Conservation (phyloP, 169 alveolate species). For the Eimeria mitis region DNA sequence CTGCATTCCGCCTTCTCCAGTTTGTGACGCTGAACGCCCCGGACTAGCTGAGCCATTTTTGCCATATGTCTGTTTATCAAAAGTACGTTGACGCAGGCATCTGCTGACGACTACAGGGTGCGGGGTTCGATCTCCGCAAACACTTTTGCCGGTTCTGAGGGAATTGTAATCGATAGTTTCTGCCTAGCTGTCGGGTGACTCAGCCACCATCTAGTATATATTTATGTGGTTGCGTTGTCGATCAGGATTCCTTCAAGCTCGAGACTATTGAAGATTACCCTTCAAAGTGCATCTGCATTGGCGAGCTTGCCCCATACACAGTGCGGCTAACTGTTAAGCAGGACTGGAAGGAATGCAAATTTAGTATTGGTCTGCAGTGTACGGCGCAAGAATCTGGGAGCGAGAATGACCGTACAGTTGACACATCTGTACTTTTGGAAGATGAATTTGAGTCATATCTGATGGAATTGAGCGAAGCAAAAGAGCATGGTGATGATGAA, state of each 20-base stretch:
- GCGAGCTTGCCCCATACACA: slow-evolving; percentile 72
- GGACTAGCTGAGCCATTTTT: slow-evolving; percentile 58
- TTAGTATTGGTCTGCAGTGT: slow-evolving; percentile 52
- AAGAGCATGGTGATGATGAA: not conserved
- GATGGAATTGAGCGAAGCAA: not conserved
- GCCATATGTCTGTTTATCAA: slow-evolving; percentile 42
- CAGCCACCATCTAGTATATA: not conserved
- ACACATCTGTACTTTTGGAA: slow-evolving; percentile 27
- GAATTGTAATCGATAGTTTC: not conserved
- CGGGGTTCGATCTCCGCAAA: not conserved
- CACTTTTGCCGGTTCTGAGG: not conserved
- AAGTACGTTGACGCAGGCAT: not conserved
- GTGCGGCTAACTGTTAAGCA: slow-evolving; percentile 51
- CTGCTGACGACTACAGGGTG: not conserved
- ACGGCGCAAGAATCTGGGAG: slow-evolving; percentile 53
- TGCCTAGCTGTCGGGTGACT: not conserved
- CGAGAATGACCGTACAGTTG: slow-evolving; percentile 45
- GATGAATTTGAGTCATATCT: slow-evolving; percentile 62
- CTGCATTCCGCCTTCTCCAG: slow-evolving; percentile 69
- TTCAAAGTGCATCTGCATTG: slow-evolving; percentile 55
- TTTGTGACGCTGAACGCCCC: slow-evolving; percentile 57
- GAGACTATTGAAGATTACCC: not conserved
- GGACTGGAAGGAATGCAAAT: slow-evolving; percentile 38
- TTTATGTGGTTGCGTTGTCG: not conserved
- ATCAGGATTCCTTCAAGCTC: slow-evolving; percentile 55